Evolutionary conservation across 2,329 filamentous ascomycete genomes (phyloP).

Genomic region (Cladosporium halotolerans): DNA sequence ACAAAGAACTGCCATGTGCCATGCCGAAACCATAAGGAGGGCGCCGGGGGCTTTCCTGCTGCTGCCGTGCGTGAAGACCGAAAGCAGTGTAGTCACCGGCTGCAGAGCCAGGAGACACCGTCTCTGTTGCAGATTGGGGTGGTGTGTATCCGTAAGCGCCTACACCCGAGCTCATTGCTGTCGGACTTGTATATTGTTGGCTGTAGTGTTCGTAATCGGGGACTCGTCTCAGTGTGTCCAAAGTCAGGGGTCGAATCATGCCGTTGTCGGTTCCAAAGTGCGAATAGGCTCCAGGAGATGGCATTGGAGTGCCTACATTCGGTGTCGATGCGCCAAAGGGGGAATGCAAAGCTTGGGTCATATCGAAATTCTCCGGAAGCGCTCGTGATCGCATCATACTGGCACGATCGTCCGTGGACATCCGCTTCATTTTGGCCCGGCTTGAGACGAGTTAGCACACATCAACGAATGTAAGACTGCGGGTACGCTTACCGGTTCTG

Average conservation of each 20-base stretch:
- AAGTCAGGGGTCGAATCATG: constrained; percentile 61
- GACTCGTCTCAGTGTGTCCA: constrained; percentile 59
- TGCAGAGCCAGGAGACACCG: constrained; percentile 39
- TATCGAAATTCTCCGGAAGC: constrained; percentile 55
- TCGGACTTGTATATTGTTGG: constrained; percentile 53
- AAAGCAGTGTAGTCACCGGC: constrained; percentile 36
- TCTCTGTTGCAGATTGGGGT: constrained; percentile 44
- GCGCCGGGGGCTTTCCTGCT: constrained; percentile 20
- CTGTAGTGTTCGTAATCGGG: constrained; percentile 61
- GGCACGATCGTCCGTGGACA: constrained; percentile 56
- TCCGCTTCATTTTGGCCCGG: constrained; percentile 55
- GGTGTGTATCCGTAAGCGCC: constrained; percentile 60
- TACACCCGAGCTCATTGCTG: constrained; percentile 61
- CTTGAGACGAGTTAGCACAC: constrained; percentile 31
- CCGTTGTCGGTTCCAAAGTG: constrained; percentile 45
- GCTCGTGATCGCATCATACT: constrained; percentile 56
- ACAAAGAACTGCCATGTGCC: constrained; percentile 10
- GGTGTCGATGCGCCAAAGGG: constrained; percentile 42
- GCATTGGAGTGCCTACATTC: constrained; percentile 43
- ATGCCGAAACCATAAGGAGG: constrained; percentile 14
- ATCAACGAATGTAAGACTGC: constrained; percentile 1
- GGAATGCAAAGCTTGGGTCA: constrained; percentile 52
- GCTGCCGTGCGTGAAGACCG: constrained; percentile 23
- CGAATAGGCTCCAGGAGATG: constrained; percentile 39
- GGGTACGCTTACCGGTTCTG: constrained; percentile 71